These are phyloP conservation scores for Kluyveromyces dobzhanskii DNA, from an alignment of 805 yeast genomes.

Conservation along the genomic window DNA sequence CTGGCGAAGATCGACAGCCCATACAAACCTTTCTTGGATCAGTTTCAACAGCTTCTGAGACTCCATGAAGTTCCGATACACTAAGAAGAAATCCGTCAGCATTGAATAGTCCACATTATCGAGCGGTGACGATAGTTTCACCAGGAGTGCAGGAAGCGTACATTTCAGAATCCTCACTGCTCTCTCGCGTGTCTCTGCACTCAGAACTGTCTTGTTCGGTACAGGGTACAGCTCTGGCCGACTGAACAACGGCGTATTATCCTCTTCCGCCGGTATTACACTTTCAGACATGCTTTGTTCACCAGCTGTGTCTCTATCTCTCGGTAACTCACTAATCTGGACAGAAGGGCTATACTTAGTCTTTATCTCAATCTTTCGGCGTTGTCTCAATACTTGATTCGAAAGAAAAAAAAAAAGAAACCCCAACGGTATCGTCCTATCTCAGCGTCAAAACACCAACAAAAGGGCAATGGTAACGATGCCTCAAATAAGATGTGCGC, in stretches of 20 bases:
- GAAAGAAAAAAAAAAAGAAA: too few species aligned
- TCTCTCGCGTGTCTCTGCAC: conserved; percentile 10
- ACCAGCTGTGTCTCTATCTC: too few species aligned
- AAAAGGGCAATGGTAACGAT: too few species aligned
- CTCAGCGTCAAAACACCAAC: too few species aligned
- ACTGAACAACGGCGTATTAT: conserved; percentile 10
- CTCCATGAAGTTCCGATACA: conserved; percentile 64
- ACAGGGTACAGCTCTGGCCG: conserved; percentile 24
- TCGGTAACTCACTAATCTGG: too few species aligned
- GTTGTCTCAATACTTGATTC: too few species aligned
- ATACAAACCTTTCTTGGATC: conserved; percentile 55
- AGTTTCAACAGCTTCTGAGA: conserved; percentile 51
- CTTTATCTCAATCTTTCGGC: too few species aligned
- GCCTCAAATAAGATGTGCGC: too few species aligned
- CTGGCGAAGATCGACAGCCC: conserved; percentile 46
- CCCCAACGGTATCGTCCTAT: too few species aligned
- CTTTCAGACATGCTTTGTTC: too few species aligned
- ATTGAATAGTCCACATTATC: conserved; percentile 65
- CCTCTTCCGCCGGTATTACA: not conserved
- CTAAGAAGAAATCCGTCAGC: conserved; percentile 77
- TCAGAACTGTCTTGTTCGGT: conserved; percentile 22
- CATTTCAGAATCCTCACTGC: conserved; percentile 15
- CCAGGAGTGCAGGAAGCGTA: conserved; percentile 35
- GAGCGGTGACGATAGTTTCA: conserved; percentile 60
- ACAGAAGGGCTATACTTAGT: too few species aligned